Evolutionary conservation across 768 basidiomycete genomes (phyloP).

Genomic region (Cystofilobasidium capitatum): DNA sequence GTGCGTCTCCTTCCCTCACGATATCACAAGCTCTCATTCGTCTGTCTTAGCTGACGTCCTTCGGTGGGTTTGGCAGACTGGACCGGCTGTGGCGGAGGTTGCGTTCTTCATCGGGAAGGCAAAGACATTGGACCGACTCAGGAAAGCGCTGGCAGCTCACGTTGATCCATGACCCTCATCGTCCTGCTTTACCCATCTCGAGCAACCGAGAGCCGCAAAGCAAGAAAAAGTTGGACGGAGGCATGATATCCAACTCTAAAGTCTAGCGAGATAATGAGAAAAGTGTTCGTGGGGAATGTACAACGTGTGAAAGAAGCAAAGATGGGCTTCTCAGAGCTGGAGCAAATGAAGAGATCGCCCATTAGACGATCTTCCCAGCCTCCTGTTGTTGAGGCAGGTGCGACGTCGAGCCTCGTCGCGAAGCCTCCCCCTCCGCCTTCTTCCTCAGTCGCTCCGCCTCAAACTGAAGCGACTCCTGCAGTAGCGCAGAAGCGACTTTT

Average conservation of each 20-base stretch:
- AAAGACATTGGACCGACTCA: background rate
- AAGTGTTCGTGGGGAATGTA: too few species aligned
- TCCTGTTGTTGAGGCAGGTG: too few species aligned
- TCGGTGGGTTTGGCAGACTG: background rate
- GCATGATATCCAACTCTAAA: too few species aligned
- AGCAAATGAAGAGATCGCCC: too few species aligned
- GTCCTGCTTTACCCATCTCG: too few species aligned
- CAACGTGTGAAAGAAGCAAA: too few species aligned
- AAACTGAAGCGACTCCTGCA: slow-evolving; percentile 16
- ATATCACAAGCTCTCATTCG: background rate
- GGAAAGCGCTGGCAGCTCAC: background rate
- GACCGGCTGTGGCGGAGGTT: background rate
- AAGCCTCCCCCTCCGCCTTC: background rate
- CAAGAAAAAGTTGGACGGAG: too few species aligned
- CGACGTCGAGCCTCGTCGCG: background rate
- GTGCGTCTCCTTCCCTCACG: slow-evolving; percentile 42
- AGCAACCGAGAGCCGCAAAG: too few species aligned
- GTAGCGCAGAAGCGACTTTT: slow-evolving; percentile 34
- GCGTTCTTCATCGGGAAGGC: background rate
- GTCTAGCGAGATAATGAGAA: too few species aligned
- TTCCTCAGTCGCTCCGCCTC: slow-evolving; percentile 2
- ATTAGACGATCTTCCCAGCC: too few species aligned
- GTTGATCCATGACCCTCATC: background rate
- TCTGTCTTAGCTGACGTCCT: background rate
- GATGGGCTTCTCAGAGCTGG: too few species aligned